Base-by-base conservation (phyloP, 2,329 filamentous ascomycete species). In the Pestalotiopsis sp. region DNA sequence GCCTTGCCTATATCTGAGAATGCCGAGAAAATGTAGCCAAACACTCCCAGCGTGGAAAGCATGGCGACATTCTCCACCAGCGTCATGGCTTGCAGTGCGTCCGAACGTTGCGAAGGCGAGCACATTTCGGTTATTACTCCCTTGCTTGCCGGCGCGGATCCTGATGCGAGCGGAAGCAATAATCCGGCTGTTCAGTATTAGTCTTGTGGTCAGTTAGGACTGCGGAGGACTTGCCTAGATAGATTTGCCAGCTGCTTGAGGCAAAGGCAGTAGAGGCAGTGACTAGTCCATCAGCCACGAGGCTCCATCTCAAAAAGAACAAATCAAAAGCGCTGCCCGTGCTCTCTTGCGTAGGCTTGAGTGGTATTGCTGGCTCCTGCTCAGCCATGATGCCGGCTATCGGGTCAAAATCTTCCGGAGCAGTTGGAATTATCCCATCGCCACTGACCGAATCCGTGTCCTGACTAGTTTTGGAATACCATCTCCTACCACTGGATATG, bases 191-290 rank as follows among this genome's bases (percentile, higher is more conserved):
- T 17, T 3, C 14, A 12, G 5, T 17, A 11, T 45, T 45, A 45
- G 39, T 1, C 17, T 12, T 12, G 14, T 13, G 12, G 39, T 17
- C 39, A 45, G 5, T 12, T 11, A 2, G 39, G 39, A 5, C 27
- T 31, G 39, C 13, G 14, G 14, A 45, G 12, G 12, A 45, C 39
- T 45, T 45, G 39, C 39, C 39, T 17, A 45, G 12, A 17, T 45
- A 45, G 39, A 45, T 45, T 4, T 45, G 39, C 39, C 39, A 45
- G 14, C 85, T 84, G 61, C 87, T 69, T 0, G 85, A 88, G 0
- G 90, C 89, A 71, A 92, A 90, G 0, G 88, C 87, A 0, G 90
- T 87, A 0, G 89, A 81, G 1, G 87, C 87, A 0, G 91, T 93
- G 25, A 93, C 79, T 0, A 87, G 73, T 0, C 90, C 90, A 73